Conservation (phyloP, 2,329 filamentous ascomycete genomes). For the Hortaea sp. region DNA sequence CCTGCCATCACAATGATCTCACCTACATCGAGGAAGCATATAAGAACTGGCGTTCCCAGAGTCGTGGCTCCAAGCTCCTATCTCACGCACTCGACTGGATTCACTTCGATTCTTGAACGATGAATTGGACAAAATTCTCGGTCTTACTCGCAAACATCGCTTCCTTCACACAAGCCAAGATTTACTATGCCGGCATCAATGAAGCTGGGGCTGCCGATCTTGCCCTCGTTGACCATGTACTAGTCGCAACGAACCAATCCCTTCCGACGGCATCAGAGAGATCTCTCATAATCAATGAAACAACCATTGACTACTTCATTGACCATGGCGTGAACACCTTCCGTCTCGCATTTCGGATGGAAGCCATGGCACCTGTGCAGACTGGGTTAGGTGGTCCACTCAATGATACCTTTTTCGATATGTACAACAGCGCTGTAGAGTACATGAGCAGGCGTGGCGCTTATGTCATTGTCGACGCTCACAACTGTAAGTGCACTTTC, state of each 20-base stretch:
- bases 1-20: no score
- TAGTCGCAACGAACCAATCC: no score
- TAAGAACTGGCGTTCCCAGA: no score
- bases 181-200: constrained; percentile 4
- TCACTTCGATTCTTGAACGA: no score
- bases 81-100: no score
- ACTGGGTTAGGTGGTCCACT: constrained; percentile 1
- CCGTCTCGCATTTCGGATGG: constrained; percentile 3
- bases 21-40: no score
- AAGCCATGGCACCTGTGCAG: constrained; percentile 1
- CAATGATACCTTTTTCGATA: constrained; percentile 4
- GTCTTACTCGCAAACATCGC: no score
- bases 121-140: no score
- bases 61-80: no score
- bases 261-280: no score
- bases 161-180: background rate
- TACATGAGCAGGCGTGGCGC: background rate
- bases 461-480: constrained; percentile 3
- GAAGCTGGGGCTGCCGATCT: constrained; percentile 4
- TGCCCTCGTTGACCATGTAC: background rate
- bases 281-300: no score
- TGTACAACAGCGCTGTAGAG: constrained; percentile 2
- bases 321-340: constrained; percentile 2
- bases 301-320: no score
- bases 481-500: background rate